Base-by-base conservation (phyloP, 331 rosid species). In the Rhamnella rubrinervis region DNA sequence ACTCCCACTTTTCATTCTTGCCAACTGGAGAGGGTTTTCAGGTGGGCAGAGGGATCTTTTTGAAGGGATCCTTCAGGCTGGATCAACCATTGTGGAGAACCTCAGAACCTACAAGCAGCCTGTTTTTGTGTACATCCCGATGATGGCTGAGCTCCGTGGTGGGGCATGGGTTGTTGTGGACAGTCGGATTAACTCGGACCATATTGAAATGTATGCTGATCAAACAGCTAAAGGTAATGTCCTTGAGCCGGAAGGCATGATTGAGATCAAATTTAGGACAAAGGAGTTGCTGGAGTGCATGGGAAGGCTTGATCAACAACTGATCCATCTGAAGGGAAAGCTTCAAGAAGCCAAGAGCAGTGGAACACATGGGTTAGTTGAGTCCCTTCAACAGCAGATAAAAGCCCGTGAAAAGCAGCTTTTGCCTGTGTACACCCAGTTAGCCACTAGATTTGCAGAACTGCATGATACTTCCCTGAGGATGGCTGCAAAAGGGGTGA, bases 21-120 rank as follows among this genome's bases (percentile, higher is more conserved):
- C 99, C 70, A 95, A 95, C 77, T 95, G 99, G 99, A 87, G 96
- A 76, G 99, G 99, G 49, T 95, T 95, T 76, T 91, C 97, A 37
- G 99, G 99, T 38, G 99, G 99, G 59, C 99, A 95, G 86, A 91
- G 99, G 84, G 99, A 95, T 75, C 99, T 95, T 83, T 95, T 95
- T 26, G 97, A 95, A 88, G 99, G 99, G 77, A 95, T 95, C 74
- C 91, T 95, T 79, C 99, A 95, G 77, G 99, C 97, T 0, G 97
- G 99, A 67, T 91, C 99, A 25, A 91, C 96, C 51, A 95, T 95
- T 79, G 99, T 95, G 75, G 97, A 95, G 84, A 95, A 95, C 81
- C 99, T 95, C 26, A 84, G 99, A 75, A 95, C 99, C 40, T 95
- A 91, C 85, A 91, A 85, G 71, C 99, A 95, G 78, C 99, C 97